These are phyloP conservation scores for Curvularia sp. DNA, from an alignment of 2,329 filamentous ascomycete genomes.

Conservation along the genomic window DNA sequence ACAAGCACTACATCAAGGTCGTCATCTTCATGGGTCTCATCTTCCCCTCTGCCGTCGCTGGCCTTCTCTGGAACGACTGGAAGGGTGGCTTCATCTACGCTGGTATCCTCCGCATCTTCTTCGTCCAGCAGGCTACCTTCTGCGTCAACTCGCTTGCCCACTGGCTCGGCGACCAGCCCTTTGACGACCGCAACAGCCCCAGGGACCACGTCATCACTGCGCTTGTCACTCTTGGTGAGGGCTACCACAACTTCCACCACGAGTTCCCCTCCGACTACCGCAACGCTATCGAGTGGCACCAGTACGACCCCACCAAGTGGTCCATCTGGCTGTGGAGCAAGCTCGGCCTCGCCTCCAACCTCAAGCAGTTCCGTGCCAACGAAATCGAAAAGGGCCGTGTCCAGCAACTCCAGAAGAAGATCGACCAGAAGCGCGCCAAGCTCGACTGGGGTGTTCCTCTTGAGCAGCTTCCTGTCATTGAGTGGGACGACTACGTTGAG, in stretches of 20 bases:
- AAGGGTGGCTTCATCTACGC: conserved; percentile 60
- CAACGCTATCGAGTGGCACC: conserved; percentile 53
- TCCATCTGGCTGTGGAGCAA: conserved; percentile 55
- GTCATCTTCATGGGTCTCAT: conserved; percentile 58
- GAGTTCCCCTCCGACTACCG: conserved; percentile 56
- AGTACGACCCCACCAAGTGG: conserved; percentile 57
- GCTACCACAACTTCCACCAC: conserved; percentile 57
- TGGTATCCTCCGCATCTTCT: conserved; percentile 61
- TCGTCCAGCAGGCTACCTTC: conserved; percentile 63
- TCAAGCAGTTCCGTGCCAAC: conserved; percentile 56
- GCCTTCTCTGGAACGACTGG: conserved; percentile 60
- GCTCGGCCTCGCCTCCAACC: conserved; percentile 53
- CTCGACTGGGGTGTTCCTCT: conserved; percentile 56
- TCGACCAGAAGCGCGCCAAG: conserved; percentile 54
- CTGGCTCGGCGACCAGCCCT: conserved; percentile 59
- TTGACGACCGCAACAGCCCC: conserved; percentile 55
- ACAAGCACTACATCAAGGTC: conserved; percentile 58
- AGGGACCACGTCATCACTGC: conserved; percentile 55
- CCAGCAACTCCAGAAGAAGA: conserved; percentile 56
- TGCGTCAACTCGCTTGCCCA: conserved; percentile 63
- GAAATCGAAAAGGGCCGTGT: conserved; percentile 56
- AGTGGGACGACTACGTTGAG: conserved; percentile 56
- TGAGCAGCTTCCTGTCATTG: conserved; percentile 54
- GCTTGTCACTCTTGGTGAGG: conserved; percentile 54
- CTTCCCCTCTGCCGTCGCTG: conserved; percentile 58